A percentile compares a stretch with the other conserved stretches of the same genome.
phyloP scores from a whole-genome alignment of 225 moss, liverwort and hornwort species.

The Physcomitrellopsis africana region DNA sequence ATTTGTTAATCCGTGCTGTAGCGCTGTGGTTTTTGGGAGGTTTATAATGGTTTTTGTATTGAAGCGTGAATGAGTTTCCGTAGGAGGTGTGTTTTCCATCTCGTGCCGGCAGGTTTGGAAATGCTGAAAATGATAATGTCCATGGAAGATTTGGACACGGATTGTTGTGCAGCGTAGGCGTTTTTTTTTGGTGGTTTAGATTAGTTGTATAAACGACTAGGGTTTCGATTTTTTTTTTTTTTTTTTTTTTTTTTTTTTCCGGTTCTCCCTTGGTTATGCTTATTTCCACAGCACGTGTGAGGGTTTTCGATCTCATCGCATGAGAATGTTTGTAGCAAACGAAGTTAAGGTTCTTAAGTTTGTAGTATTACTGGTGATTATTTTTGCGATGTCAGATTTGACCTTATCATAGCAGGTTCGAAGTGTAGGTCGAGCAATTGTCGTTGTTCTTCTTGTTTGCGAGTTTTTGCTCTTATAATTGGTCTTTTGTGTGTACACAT shows the following conservation, averaged over 20 bases:
- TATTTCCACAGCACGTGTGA: not conserved
- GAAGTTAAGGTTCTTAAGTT: not conserved
- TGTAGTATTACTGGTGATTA: not conserved
- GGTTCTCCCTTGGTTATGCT: not conserved
- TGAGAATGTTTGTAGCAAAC: constrained; percentile 5
- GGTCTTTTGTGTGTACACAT: not conserved
- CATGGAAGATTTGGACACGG: no score
- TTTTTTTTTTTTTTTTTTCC: constrained; percentile 11
- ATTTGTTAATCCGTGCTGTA: no score
- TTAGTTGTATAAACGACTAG: no score
- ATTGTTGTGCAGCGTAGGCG: no score
- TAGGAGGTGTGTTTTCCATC: no score
- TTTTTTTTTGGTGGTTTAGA: no score
- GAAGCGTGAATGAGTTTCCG: no score
- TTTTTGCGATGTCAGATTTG: constrained; percentile 3
- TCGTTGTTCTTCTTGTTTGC: not conserved
- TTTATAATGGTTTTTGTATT: no score
- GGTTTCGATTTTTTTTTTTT: no score
- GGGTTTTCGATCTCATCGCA: not conserved
- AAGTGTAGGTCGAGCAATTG: not conserved
- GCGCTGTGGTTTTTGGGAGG: no score
- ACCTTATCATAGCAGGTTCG: not conserved
- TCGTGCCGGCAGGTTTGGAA: no score
- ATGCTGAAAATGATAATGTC: no score
- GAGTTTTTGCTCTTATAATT: not conserved